These are phyloP conservation scores for Alternaria solani DNA, from an alignment of 2,329 filamentous ascomycete species.

Conservation along the genomic window DNA sequence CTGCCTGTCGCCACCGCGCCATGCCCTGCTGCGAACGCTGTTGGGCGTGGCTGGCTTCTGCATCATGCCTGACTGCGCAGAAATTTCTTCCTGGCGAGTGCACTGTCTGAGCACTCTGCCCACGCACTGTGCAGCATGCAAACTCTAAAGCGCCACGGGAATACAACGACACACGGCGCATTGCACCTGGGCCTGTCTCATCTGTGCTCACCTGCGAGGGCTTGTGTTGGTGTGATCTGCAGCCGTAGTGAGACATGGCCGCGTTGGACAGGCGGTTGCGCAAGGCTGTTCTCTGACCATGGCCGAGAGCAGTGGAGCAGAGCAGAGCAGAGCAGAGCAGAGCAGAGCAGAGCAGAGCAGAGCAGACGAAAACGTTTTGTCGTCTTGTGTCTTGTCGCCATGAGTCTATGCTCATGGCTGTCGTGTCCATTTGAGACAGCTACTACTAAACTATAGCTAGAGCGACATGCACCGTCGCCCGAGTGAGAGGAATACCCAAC, in stretches of 20 bases:
- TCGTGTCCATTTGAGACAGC: constrained; percentile 29
- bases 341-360: not conserved
- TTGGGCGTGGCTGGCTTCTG: constrained; percentile 24
- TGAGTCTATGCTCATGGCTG: constrained; percentile 27
- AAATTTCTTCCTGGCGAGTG: constrained; percentile 35
- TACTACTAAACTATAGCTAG: constrained; percentile 29
- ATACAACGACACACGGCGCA: constrained; percentile 7
- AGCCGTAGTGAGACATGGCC: constrained; percentile 19
- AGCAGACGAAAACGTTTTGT: constrained; percentile 1
- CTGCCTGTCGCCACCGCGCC: constrained; percentile 22
- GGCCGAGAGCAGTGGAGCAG: constrained; percentile 5
- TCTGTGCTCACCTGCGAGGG: constrained; percentile 10
- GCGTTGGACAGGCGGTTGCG: constrained; percentile 21
- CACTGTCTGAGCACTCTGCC: constrained; percentile 14
- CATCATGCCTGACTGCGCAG: constrained; percentile 22
- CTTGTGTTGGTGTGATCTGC: constrained; percentile 19
- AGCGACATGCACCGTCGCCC: constrained; percentile 26
- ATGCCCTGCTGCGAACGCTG: constrained; percentile 3
- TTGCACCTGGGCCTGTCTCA: constrained; percentile 21
- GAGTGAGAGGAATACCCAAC: constrained; percentile 35
- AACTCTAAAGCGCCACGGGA: constrained; percentile 21
- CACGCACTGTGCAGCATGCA: constrained; percentile 13
- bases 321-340: not conserved
- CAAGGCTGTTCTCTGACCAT: constrained; percentile 23
- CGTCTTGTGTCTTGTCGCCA: constrained; percentile 23